Percentiles rank a stretch among this genome's conserved stretches.
phyloP scores from a whole-genome alignment of 2,329 filamentous ascomycete species.

The Talaromyces sp. region DNA sequence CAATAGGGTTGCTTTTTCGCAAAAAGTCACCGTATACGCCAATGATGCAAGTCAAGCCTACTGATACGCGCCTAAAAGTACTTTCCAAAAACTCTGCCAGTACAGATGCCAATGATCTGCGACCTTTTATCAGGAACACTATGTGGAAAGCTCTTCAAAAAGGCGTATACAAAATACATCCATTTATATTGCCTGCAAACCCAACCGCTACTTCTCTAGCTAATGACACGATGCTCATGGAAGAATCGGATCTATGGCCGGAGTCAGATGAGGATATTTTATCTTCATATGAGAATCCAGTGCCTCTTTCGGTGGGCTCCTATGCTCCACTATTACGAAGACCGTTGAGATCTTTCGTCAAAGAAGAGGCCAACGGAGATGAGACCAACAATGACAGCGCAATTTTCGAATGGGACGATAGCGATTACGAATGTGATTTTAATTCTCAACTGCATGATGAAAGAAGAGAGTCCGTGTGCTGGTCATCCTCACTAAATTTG shows the following conservation, averaged over 20 bases:
- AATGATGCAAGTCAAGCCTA: slow-evolving; percentile 11
- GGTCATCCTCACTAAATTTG: not conserved
- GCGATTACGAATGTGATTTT: not conserved
- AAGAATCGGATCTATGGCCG: not conserved
- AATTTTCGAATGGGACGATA: not conserved
- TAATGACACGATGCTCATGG: not conserved
- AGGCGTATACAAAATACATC: slow-evolving; percentile 16
- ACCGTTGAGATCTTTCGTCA: not conserved
- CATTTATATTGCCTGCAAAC: not conserved
- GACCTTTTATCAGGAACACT: slow-evolving; percentile 19
- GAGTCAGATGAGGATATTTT: not conserved
- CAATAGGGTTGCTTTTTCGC: slow-evolving; percentile 26
- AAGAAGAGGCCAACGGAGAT: not conserved
- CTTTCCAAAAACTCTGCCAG: not conserved
- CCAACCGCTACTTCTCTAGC: not conserved
- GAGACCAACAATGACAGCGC: not conserved
- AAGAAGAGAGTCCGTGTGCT: not conserved
- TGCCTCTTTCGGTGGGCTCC: not conserved
- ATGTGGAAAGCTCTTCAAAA: slow-evolving; percentile 30
- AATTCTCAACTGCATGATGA: not conserved
- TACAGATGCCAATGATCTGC: slow-evolving; percentile 6
- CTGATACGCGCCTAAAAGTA: slow-evolving; percentile 4
- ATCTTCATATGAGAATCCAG: not conserved
- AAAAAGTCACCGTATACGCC: slow-evolving; percentile 13
- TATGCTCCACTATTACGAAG: not conserved